Conservation (phyloP, 2,329 filamentous ascomycete species). For the Elsinoe necatrix region DNA sequence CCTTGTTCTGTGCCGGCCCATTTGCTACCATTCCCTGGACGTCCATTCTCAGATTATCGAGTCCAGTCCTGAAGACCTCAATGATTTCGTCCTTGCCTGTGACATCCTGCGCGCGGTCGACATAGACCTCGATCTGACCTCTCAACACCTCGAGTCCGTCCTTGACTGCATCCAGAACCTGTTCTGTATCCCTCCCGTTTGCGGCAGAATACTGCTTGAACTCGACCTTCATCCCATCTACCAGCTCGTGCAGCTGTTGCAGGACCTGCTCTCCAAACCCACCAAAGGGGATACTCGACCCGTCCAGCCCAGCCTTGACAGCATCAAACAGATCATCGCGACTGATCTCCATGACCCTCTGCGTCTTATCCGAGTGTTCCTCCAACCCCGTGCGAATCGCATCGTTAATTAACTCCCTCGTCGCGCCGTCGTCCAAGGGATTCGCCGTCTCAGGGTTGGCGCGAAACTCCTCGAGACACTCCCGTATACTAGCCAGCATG, state of each 20-base stretch:
- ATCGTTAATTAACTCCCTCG: conserved; percentile 47
- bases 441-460: conserved; percentile 25
- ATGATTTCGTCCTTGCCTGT: conserved; percentile 71
- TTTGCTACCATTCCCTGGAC: conserved; percentile 46
- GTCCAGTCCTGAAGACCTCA: conserved; percentile 54
- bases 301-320: conserved; percentile 49
- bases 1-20: conserved; percentile 34
- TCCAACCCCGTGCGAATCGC: conserved; percentile 52
- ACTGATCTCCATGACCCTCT: conserved; percentile 40
- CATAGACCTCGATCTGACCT: conserved; percentile 70
- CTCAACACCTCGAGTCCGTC: conserved; percentile 78
- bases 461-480: conserved; percentile 76
- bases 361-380: conserved; percentile 34
- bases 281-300: conserved; percentile 44
- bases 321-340: conserved; percentile 50
- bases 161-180: conserved; percentile 78
- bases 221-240: conserved; percentile 54
- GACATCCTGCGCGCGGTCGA: conserved; percentile 61
- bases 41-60: conserved; percentile 56
- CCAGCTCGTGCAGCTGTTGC: conserved; percentile 49
- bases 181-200: conserved; percentile 74
- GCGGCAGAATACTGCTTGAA: conserved; percentile 73
- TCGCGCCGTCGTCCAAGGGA: conserved; percentile 37
- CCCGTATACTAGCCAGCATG: conserved; percentile 71
- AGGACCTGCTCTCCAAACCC: conserved; percentile 52